phyloP scores from a whole-genome alignment of 2,329 filamentous ascomycete species.

The Neophaeococcomyces aloes region DNA sequence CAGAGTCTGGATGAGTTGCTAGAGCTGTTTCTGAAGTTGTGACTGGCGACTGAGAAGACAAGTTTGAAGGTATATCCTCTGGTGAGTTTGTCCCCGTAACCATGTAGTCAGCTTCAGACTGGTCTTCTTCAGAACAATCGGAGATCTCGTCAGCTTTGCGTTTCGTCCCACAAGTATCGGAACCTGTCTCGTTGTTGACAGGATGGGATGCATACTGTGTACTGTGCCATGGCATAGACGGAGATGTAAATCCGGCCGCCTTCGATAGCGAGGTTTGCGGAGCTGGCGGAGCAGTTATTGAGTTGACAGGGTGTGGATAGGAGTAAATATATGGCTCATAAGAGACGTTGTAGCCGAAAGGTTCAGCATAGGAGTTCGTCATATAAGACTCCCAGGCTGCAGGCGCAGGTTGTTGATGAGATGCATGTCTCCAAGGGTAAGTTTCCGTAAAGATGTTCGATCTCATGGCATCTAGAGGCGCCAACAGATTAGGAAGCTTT shows the following conservation, averaged over 20 bases:
- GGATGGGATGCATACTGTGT: background rate
- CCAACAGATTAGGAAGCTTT: background rate
- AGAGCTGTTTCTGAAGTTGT: no score
- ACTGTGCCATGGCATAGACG: background rate
- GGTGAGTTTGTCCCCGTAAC: background rate
- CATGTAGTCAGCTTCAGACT: background rate
- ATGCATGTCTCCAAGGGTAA: background rate
- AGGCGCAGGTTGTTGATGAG: background rate
- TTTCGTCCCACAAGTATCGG: slow-evolving; percentile 7
- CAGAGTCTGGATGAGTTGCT: no score
- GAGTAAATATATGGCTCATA: background rate
- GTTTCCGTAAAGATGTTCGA: background rate
- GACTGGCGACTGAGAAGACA: no score
- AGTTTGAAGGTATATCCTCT: background rate
- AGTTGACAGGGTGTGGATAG: background rate
- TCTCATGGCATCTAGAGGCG: background rate
- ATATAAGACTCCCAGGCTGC: background rate
- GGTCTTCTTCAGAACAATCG: background rate
- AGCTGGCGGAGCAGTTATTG: background rate
- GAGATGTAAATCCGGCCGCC: background rate
- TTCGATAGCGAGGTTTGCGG: background rate
- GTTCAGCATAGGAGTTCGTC: background rate
- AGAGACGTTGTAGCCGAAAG: slow-evolving; percentile 1
- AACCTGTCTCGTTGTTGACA: background rate
- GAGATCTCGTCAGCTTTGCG: slow-evolving; percentile 19